These are phyloP conservation scores for Sarocladium strictum DNA, from an alignment of 2,329 filamentous ascomycete genomes.

Conservation along the genomic window DNA sequence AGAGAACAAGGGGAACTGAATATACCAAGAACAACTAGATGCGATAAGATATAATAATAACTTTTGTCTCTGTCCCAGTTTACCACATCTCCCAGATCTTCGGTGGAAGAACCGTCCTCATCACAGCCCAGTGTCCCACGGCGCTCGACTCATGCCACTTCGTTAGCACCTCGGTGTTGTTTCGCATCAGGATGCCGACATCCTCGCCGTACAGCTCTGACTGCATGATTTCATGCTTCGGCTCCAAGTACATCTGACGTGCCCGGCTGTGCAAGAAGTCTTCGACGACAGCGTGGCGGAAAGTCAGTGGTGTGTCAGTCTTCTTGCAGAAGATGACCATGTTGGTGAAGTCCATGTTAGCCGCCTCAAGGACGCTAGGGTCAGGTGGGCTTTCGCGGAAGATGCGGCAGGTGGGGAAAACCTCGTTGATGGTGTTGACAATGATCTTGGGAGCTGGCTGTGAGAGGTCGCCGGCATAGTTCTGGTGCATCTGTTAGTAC, in stretches of 20 bases:
- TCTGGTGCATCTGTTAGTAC: conserved; percentile 42
- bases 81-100: conserved; percentile 86
- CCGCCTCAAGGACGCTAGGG: conserved; percentile 37
- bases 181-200: conserved; percentile 50
- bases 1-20: conserved; percentile 14
- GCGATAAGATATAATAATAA: too few relatives aligned
- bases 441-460: conserved; percentile 72
- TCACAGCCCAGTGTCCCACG: conserved; percentile 82
- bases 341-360: conserved; percentile 75
- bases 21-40: neutral
- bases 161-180: conserved; percentile 60
- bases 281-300: conserved; percentile 55
- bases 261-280: conserved; percentile 72
- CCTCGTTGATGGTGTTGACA: conserved; percentile 71
- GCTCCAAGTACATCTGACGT: conserved; percentile 63
- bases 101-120: conserved; percentile 75
- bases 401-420: conserved; percentile 86
- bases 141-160: conserved; percentile 72
- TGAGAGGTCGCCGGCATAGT: conserved; percentile 86
- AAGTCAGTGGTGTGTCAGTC: conserved; percentile 46
- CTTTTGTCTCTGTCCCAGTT: conserved; percentile 17
- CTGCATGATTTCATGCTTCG: conserved; percentile 62
- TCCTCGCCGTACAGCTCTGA: conserved; percentile 35
- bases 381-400: conserved; percentile 70
- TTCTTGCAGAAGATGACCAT: conserved; percentile 94